phyloP scores from a whole-genome alignment of 306 rosid species.

The Medicago ruthenica region DNA sequence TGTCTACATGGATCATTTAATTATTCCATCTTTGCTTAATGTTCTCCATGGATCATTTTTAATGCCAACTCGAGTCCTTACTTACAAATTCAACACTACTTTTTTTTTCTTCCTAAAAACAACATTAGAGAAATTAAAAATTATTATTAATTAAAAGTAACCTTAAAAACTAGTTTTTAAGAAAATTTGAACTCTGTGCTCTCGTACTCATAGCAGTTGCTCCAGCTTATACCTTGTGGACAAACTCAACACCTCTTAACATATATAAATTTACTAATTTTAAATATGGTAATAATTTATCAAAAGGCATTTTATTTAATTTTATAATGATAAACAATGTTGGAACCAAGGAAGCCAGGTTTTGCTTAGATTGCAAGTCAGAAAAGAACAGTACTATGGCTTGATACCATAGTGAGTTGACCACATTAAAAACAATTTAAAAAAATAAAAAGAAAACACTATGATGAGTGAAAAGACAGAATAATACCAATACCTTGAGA shows the following conservation, averaged over 20 bases:
- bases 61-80: no score
- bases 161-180: no score
- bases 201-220: no score
- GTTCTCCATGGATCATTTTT: no score
- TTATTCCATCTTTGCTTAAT: no score
- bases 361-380: conserved; percentile 61
- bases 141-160: no score
- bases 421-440: conserved; percentile 15
- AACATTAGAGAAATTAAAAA: neutral
- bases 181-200: no score
- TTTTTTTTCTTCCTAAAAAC: neutral
- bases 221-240: neutral
- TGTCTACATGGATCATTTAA: no score
- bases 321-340: conserved; percentile 6
- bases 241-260: neutral
- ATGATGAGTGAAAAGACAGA: conserved; percentile 31
- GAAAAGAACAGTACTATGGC: conserved; percentile 51
- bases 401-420: conserved; percentile 62
- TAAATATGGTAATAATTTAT: conserved; percentile 1
- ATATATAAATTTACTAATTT: conserved; percentile 3
- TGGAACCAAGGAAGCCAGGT: conserved; percentile 46
- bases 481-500: conserved; percentile 94
- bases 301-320: neutral
- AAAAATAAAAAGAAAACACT: neutral
- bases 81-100: no score